These are phyloP conservation scores for Boletellus sp. DNA, from an alignment of 768 basidiomycete genomes.

Conservation along the genomic window DNA sequence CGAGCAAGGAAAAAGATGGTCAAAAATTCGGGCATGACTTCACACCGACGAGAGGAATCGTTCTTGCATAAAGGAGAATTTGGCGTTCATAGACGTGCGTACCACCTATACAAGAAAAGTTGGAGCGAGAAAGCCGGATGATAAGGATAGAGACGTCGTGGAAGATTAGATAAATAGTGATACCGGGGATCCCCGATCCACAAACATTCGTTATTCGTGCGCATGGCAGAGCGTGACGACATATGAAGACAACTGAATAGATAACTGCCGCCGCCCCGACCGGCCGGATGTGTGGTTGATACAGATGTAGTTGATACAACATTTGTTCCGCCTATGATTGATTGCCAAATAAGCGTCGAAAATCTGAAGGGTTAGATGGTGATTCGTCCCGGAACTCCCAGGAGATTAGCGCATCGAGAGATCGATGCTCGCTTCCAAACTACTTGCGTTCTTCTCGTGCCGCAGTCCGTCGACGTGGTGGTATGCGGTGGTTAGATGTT, in stretches of 20 bases:
- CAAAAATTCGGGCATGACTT: constrained; percentile 8
- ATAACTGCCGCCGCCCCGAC: constrained; percentile 22
- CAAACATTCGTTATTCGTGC: constrained; percentile 26
- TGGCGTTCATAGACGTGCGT: constrained; percentile 5
- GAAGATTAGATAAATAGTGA: constrained; percentile 19
- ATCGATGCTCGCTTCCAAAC: constrained; percentile 31
- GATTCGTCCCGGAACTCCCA: not conserved
- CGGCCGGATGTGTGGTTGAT: constrained; percentile 30
- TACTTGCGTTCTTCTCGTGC: constrained; percentile 23
- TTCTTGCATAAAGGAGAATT: not conserved
- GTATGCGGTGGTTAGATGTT: constrained; percentile 13
- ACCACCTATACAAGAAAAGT: constrained; percentile 14
- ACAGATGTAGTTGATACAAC: constrained; percentile 36
- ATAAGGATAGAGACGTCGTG: constrained; percentile 28
- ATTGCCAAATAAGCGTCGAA: constrained; percentile 17
- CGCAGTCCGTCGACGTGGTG: constrained; percentile 22
- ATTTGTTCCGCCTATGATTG: constrained; percentile 25
- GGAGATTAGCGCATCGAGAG: constrained; percentile 25
- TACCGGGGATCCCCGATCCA: constrained; percentile 16
- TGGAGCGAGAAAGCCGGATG: constrained; percentile 19
- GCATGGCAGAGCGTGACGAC: constrained; percentile 16
- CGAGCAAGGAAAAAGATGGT: not conserved
- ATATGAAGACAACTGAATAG: constrained; percentile 31
- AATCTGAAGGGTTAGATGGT: constrained; percentile 15
- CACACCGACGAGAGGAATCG: constrained; percentile 5